Evolutionary conservation across 768 basidiomycete genomes (phyloP).

Genomic region (Collybiopsis luxurians): DNA sequence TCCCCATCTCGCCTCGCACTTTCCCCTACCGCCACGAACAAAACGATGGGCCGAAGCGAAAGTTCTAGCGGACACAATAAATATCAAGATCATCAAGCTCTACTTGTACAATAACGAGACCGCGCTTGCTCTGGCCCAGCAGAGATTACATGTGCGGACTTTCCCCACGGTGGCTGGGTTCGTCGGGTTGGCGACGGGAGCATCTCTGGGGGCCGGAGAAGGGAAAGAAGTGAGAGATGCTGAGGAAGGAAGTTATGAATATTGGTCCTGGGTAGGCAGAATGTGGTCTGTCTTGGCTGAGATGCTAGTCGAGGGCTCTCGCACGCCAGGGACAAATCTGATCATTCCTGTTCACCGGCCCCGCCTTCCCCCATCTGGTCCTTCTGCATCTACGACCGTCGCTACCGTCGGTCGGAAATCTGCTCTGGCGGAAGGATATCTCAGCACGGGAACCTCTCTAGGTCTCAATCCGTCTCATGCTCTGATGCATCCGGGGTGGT

Average conservation of each 20-base stretch:
- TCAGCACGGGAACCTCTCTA: constrained; percentile 19
- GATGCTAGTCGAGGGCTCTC: constrained; percentile 79
- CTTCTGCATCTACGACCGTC: constrained; percentile 12
- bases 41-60: constrained; percentile 99
- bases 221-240: constrained; percentile 54
- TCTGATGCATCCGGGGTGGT: constrained; percentile 89
- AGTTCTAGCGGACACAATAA: constrained; percentile 92
- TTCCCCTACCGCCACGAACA: constrained; percentile 67
- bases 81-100: constrained; percentile 89
- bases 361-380: constrained; percentile 22
- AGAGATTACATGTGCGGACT: constrained; percentile 83
- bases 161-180: constrained; percentile 68
- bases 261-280: constrained; percentile 98
- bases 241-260: constrained; percentile 95
- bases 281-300: constrained; percentile 65
- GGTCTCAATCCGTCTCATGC: constrained; percentile 80
- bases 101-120: constrained; percentile 92
- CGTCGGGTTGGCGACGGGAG: not conserved
- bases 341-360: constrained; percentile 60
- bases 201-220: not conserved
- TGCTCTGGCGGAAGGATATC: no score
- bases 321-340: constrained; percentile 41
- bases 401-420: no score
- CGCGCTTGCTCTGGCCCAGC: constrained; percentile 73
- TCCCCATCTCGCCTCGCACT: not conserved